Evolutionary conservation across 1,284 basidiomycete genomes (phyloP).

Genomic region (Ceratobasidium sp.): DNA sequence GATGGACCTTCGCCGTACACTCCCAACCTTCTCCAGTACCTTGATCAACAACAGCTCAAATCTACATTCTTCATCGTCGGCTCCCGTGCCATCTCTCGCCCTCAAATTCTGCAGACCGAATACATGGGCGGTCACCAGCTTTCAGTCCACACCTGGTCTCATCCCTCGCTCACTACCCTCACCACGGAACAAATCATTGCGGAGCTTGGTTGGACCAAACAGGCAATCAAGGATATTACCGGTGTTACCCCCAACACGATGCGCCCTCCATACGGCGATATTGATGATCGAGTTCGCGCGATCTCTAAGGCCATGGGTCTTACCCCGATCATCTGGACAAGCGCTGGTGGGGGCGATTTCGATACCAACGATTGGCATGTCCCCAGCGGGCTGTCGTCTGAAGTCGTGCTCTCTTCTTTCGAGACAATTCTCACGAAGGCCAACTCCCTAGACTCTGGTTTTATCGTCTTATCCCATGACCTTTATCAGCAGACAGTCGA

Average conservation of each 20-base stretch:
- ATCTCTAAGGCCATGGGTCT: slow-evolving; percentile 61
- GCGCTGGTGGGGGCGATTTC: slow-evolving; percentile 52
- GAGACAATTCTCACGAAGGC: slow-evolving; percentile 47
- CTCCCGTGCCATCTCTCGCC: slow-evolving; percentile 57
- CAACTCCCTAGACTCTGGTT: slow-evolving; percentile 44
- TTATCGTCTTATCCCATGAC: slow-evolving; percentile 52
- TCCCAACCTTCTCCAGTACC: slow-evolving; percentile 64
- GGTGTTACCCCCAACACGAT: slow-evolving; percentile 51
- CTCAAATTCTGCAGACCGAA: slow-evolving; percentile 52
- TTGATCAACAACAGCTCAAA: slow-evolving; percentile 63
- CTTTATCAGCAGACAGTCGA: slow-evolving; percentile 51
- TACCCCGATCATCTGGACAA: slow-evolving; percentile 59
- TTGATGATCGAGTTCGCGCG: slow-evolving; percentile 65
- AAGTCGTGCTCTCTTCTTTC: slow-evolving; percentile 46
- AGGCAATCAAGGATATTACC: slow-evolving; percentile 58
- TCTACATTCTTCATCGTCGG: slow-evolving; percentile 72
- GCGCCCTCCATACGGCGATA: slow-evolving; percentile 61
- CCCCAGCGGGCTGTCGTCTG: slow-evolving; percentile 42
- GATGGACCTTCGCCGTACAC: slow-evolving; percentile 66
- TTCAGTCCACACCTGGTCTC: slow-evolving; percentile 63
- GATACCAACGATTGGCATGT: slow-evolving; percentile 52
- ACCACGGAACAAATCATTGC: slow-evolving; percentile 68
- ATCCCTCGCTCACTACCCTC: slow-evolving; percentile 51
- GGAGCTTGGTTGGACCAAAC: slow-evolving; percentile 65
- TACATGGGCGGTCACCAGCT: slow-evolving; percentile 55